Evolutionary conservation across 116 monocot genomes (phyloP), one percentile per base, ranked within the genome.

Genomic region (Cymodocea nodosa): DNA sequence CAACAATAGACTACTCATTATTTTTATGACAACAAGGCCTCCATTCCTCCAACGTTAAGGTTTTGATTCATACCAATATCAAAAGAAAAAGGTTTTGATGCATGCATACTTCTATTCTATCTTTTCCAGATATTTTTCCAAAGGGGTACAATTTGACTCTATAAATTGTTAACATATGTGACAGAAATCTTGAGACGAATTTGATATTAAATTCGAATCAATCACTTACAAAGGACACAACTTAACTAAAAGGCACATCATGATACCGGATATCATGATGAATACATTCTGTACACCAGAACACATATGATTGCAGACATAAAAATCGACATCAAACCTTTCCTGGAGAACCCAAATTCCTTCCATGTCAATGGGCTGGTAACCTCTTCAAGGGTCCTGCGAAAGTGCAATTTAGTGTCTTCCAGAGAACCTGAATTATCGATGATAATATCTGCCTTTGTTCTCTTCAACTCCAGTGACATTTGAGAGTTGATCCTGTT

Each of bases 341-440:
- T 84, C 69, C 87, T 82, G 60, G 84, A 80, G 22, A 75, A 40
- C 51, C 64, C 10, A 17, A 64, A 70, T 52, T 91, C 91, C 52
- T 74, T 91, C 79, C 79, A 82, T 55, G 74, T 72, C 57, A 91
- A 76, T 40, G 84, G 82, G 18, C 48, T 15, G 20, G 68, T 74
- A 10, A 87, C 78, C 49, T 69, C 63, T 6, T 14, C 56, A 35
- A 87, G 51, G 25, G 80, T 75, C 35, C 82, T 48, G 12, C 78
- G 65, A 61, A 91, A 84, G 58, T 80, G 73, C 18, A 51, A 34
- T 52, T 64, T 81, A 35, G 91, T 91, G 58, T 90, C 87, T 50
- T 95, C 90, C 1, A 78, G 37, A 11, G 87, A 76, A 44, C 87
- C 85, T 6, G 95, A 95, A 69, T 95, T 95, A 34, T 95, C 81